These are phyloP conservation scores for Blepharisma stoltei DNA, from an alignment of 73 alveolate species.

Conservation along the genomic window DNA sequence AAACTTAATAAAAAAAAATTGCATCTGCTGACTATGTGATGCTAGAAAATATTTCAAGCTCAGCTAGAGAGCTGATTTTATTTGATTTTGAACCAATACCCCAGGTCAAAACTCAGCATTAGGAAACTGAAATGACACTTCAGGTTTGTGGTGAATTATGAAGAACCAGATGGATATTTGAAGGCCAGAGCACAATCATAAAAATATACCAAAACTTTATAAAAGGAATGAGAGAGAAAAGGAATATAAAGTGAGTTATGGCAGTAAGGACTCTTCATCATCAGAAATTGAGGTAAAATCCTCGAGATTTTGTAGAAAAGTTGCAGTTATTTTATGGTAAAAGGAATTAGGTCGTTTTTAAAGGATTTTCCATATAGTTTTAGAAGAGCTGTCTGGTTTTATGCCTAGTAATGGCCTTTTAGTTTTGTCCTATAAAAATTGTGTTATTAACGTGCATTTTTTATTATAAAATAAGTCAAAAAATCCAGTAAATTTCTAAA, in stretches of 20 bases:
- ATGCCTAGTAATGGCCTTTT: too few species aligned
- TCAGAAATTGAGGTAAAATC: background rate
- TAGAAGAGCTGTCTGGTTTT: too few species aligned
- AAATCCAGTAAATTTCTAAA: too few species aligned
- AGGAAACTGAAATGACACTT: conserved; percentile 33
- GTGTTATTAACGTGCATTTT: too few species aligned
- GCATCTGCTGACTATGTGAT: conserved; percentile 36
- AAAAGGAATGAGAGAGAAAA: background rate
- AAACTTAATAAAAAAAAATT: conserved; percentile 36
- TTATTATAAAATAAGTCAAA: too few species aligned
- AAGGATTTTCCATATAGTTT: too few species aligned
- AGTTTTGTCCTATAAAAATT: too few species aligned
- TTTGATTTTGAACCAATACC: conserved; percentile 31
- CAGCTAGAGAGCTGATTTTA: conserved; percentile 32
- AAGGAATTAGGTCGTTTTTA: background rate
- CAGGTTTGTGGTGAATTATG: conserved; percentile 33
- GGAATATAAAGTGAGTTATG: background rate
- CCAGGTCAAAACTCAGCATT: conserved; percentile 33
- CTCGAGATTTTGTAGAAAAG: background rate
- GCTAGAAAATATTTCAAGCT: conserved; percentile 37
- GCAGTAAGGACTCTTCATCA: background rate
- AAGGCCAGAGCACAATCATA: background rate
- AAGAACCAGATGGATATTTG: background rate
- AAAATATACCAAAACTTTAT: background rate
- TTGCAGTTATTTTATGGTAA: background rate